These are phyloP conservation scores for Irpex sp. DNA, from an alignment of 1,284 basidiomycete species.

Conservation along the genomic window DNA sequence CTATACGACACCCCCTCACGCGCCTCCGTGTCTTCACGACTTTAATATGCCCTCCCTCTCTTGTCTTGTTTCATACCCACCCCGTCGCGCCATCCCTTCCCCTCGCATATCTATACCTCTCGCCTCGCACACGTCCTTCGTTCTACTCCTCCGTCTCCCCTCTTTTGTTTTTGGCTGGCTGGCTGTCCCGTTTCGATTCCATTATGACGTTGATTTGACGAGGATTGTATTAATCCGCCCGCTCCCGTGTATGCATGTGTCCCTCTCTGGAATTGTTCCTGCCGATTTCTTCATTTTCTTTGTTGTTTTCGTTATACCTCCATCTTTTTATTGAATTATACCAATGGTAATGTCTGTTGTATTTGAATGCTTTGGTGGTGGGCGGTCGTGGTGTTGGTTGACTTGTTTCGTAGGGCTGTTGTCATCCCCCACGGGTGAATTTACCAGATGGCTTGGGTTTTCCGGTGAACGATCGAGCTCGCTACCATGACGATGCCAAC, in stretches of 20 bases:
- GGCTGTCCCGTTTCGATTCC: constrained; percentile 3
- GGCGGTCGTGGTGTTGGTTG: too few relatives aligned
- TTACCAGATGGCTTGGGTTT: too few relatives aligned
- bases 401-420: too few relatives aligned
- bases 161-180: neutral
- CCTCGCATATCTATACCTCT: neutral
- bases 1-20: neutral
- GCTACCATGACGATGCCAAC: too few relatives aligned
- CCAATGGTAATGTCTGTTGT: constrained; percentile 3
- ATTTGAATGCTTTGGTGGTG: neutral
- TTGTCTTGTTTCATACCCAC: neutral
- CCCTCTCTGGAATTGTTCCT: constrained; percentile 1
- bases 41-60: neutral
- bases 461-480: too few relatives aligned
- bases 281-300: too few relatives aligned
- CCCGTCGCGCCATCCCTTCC: neutral
- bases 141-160: constrained; percentile 6
- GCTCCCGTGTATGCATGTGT: constrained; percentile 12
- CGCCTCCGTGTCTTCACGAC: constrained; percentile 1
- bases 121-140: neutral
- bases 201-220: neutral
- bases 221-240: constrained; percentile 12
- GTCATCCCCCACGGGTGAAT: too few relatives aligned
- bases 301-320: constrained; percentile 8
- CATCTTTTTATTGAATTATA: constrained; percentile 1